phyloP scores from a whole-genome alignment of 768 basidiomycete genomes.

The Mycena olivaceomarginata region DNA sequence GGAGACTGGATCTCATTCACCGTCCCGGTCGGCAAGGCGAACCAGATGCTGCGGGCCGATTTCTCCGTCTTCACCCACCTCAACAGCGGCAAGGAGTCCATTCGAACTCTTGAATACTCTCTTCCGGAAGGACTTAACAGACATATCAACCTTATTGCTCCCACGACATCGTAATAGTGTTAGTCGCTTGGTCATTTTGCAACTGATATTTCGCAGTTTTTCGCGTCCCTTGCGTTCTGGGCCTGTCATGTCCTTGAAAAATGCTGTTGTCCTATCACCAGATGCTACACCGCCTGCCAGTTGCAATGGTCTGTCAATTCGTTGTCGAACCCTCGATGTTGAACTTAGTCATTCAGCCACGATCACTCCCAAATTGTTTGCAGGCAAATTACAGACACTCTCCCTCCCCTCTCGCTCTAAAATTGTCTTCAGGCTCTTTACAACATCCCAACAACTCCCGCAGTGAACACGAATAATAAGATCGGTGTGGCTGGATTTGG shows the following conservation, averaged over 20 bases:
- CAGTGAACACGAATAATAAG: slow-evolving; percentile 41
- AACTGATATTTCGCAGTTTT: background rate
- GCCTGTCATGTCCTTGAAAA: slow-evolving; percentile 6
- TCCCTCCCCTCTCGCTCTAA: background rate
- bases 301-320: slow-evolving; percentile 15
- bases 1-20: slow-evolving; percentile 48
- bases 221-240: slow-evolving; percentile 19
- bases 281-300: slow-evolving; percentile 25
- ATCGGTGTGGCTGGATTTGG: slow-evolving; percentile 48
- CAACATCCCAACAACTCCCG: slow-evolving; percentile 46
- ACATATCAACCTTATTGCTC: slow-evolving; percentile 47
- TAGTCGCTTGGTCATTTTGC: background rate
- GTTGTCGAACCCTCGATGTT: background rate
- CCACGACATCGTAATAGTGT: slow-evolving; percentile 45
- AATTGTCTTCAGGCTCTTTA: slow-evolving; percentile 46
- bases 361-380: slow-evolving; percentile 48
- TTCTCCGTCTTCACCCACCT: slow-evolving; percentile 44
- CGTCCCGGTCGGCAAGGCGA: slow-evolving; percentile 46
- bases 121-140: slow-evolving; percentile 42
- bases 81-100: slow-evolving; percentile 42
- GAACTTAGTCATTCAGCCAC: slow-evolving; percentile 21
- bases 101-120: slow-evolving; percentile 51
- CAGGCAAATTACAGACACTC: slow-evolving; percentile 34
- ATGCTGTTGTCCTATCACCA: slow-evolving; percentile 6
- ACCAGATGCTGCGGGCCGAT: slow-evolving; percentile 42